Evolutionary conservation across 345 rosid genomes (phyloP).

Genomic region (Salix brachista): DNA sequence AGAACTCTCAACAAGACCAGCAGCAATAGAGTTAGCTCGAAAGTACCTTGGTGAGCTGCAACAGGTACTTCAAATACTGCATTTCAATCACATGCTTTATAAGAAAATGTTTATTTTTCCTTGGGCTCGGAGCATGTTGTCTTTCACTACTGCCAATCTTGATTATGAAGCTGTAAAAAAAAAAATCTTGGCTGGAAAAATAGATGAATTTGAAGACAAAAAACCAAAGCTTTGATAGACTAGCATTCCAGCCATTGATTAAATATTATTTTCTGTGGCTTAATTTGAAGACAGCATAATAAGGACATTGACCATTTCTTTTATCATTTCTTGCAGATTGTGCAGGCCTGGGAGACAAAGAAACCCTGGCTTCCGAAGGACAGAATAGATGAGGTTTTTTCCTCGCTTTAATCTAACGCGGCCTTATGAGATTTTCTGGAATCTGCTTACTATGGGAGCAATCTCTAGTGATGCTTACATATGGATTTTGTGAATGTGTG

Average conservation of each 20-base stretch:
- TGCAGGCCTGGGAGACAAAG: constrained; percentile 59
- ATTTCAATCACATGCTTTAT: neutral
- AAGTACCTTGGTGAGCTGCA: constrained; percentile 55
- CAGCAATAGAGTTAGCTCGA: constrained; percentile 54
- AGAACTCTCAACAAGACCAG: constrained; percentile 82
- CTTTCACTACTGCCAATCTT: neutral
- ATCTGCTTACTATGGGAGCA: neutral
- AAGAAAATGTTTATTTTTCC: neutral
- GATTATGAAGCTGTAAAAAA: neutral
- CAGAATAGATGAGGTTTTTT: constrained; percentile 63
- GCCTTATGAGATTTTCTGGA: neutral
- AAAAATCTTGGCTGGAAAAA: neutral
- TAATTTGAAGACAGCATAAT: neutral
- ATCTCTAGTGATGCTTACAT: neutral
- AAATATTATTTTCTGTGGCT: neutral
- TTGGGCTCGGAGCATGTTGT: neutral
- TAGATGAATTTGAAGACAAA: neutral
- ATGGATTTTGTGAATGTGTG: neutral
- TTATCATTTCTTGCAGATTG: constrained; percentile 40
- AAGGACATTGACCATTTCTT: constrained; percentile 4
- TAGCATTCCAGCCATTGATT: neutral
- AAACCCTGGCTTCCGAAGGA: constrained; percentile 92
- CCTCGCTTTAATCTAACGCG: neutral
- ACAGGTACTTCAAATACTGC: constrained; percentile 53
- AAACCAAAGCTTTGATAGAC: neutral